Base-by-base conservation (phyloP, 164 flowering plant genomes). In the Macadamia tetraphylla region DNA sequence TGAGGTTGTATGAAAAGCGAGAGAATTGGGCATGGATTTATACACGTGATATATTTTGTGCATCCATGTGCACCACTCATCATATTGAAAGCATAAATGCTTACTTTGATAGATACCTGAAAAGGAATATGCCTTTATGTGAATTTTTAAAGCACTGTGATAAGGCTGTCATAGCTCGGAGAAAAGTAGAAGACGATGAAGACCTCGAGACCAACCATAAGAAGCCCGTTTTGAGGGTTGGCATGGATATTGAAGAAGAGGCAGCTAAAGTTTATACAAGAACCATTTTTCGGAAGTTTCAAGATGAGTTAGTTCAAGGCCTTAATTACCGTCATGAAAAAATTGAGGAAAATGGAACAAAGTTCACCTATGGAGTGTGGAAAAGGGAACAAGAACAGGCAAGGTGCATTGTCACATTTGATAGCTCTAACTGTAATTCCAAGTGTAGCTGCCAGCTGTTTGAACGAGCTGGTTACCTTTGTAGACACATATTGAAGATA, bases 371-470 rank as follows among this genome's bases (percentile, higher is more conserved):
- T 23, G 5, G 63, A 31, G 49, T 69, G 23, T 57, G 62, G 53
- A 58, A 11, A n/a, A 62, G 30, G 30, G 59, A 57, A 8, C 6
- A 57, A 18, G 30, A 23, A 23, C 59, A 57, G 18, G 9, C 59
- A 11, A 29, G 63, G 55, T 18, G 57, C 17, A 53, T 35, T 29
- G 58, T 65, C 29, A 31, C 58, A 30, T 51, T 30, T 52, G 46
- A 51, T 13, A 8, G 23, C 31, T 29, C 23, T 31, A 13, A 51
- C 12, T 12, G 3, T 6, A 52, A 15, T 32, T 58, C 23, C 5
- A 65, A 51, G 13, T 65, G 67, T 65, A 51, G 67, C 49, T 65
- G 59, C 14, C 59, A 51, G 29, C 9, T 51, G n/a, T 65, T 65
- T 65, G 67, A 65, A 15, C 53, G 31, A 51, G 43, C 58, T 11